phyloP scores from a whole-genome alignment of 306 rosid genomes.

The Pyrus communis region DNA sequence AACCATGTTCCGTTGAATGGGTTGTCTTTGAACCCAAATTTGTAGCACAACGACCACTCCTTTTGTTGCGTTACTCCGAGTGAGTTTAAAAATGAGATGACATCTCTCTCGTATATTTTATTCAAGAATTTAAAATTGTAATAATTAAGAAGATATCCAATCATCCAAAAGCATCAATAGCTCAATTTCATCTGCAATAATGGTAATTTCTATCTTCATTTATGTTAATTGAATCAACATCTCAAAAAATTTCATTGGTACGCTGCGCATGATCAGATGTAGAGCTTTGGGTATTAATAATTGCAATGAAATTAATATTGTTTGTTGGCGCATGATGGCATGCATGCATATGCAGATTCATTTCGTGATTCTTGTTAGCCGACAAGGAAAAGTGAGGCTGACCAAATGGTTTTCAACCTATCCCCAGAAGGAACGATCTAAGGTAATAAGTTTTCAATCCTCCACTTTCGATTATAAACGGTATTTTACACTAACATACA shows the following conservation, averaged over 20 bases:
- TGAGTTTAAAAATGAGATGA: background rate
- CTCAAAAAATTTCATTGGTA: background rate
- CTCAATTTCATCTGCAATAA: background rate
- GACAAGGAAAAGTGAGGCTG: conserved; percentile 95
- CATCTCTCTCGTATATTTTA: background rate
- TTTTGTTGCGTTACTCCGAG: background rate
- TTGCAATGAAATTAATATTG: background rate
- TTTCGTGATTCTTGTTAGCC: conserved; percentile 77
- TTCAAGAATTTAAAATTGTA: background rate
- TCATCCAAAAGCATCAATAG: background rate
- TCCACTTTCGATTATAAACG: too few species aligned
- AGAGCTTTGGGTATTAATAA: background rate
- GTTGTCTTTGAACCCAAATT: background rate
- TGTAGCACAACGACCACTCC: background rate
- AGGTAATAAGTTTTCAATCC: conserved; percentile 33
- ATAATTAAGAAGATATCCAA: background rate
- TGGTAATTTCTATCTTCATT: too few species aligned
- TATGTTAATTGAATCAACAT: background rate
- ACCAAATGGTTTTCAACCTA: conserved; percentile 93
- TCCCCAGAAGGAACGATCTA: conserved; percentile 84
- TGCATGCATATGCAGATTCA: conserved; percentile 46
- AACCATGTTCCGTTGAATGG: background rate
- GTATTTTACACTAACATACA: too few species aligned
- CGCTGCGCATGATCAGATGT: background rate
- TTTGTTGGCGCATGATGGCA: too few species aligned